Evolutionary conservation across 164 flowering plant genomes (phyloP).

Genomic region (Euptelea pleiosperma): DNA sequence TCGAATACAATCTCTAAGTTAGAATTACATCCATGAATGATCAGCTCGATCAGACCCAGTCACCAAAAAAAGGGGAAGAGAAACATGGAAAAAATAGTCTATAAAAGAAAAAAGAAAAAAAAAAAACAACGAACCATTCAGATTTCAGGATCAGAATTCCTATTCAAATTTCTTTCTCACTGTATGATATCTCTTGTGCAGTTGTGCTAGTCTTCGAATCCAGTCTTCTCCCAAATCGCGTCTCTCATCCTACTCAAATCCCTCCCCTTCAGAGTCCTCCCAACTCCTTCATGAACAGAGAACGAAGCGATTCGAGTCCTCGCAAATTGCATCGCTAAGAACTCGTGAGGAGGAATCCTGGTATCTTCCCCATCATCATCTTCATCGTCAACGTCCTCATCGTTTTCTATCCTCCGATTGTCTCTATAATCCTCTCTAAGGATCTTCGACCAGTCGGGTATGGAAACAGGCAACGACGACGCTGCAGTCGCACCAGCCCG

Average conservation of each 20-base stretch:
- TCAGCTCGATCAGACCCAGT: too few species aligned
- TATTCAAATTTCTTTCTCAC: background rate
- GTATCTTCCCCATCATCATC: conserved; percentile 16
- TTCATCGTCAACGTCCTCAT: conserved; percentile 9
- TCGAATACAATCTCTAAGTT: too few species aligned
- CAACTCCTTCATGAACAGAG: conserved; percentile 33
- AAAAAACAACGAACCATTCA: too few species aligned
- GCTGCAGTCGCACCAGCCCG: conserved; percentile 8
- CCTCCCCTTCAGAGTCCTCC: conserved; percentile 35
- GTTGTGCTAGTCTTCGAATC: conserved; percentile 20
- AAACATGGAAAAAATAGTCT: too few species aligned
- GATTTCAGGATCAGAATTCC: too few species aligned
- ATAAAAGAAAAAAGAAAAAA: too few species aligned
- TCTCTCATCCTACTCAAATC: conserved; percentile 33
- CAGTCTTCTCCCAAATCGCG: conserved; percentile 31
- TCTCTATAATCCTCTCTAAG: conserved; percentile 16
- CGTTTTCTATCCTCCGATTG: background rate
- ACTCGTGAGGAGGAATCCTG: conserved; percentile 32
- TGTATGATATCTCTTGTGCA: background rate
- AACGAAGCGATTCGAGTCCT: conserved; percentile 23
- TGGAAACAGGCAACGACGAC: conserved; percentile 25
- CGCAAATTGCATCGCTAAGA: conserved; percentile 28
- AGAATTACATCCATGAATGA: too few species aligned
- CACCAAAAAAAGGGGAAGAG: too few species aligned
- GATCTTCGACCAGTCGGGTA: conserved; percentile 40